Base-by-base conservation (phyloP, 164 flowering plant genomes). In the Piper betle region DNA sequence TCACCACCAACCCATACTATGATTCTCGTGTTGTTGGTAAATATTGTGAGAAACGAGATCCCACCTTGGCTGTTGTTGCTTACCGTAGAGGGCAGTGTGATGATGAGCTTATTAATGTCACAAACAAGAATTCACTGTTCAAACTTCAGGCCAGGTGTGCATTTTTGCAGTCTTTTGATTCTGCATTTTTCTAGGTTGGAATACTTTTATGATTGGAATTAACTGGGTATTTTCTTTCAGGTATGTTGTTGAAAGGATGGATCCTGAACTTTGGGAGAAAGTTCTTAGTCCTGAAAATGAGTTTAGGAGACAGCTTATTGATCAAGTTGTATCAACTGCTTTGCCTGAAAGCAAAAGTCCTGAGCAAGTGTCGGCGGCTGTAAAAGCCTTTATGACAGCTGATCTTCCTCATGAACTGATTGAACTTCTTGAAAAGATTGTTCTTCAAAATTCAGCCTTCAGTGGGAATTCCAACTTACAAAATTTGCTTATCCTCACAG, bases 341-440 rank as follows among this genome's bases (percentile, higher is more conserved):
- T 72, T 94, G 78, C 99, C 99, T 58, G 99, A 94, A 71, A 94
- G 97, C 91, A 91, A 91, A 83, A 91, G 97, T 73, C 97, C 99
- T 2, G 99, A 94, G 63, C 97, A 94, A 78, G 99, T 94, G 55
- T 94, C 99, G 74, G 97, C 97, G 7, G 90, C 99, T 68, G 99
- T 94, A 58, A 94, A 94, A 66, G 97, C 99, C 63, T 94, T 94
- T 69, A 94, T 94, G 99, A 91, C 96, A 52, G 99, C 99, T 70
- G 99, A 94, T 76, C 87, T 94, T 52, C 99, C 99, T 17, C 99
- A 94, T 77, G 99, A 94, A 68, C 76, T 94, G 10, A 94, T 94
- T 69, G 99, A 94, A 77, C 96, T 94, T 70, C 93, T 94, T 67
- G 99, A 94, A 62, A 94, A 94, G 82, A 94, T 94, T 69, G 99